Percentiles rank a stretch among this genome's conserved stretches.
Conservation (phyloP, 2,329 filamentous ascomycete genomes). For the Xenosphaeropsis pyriputrescens region DNA sequence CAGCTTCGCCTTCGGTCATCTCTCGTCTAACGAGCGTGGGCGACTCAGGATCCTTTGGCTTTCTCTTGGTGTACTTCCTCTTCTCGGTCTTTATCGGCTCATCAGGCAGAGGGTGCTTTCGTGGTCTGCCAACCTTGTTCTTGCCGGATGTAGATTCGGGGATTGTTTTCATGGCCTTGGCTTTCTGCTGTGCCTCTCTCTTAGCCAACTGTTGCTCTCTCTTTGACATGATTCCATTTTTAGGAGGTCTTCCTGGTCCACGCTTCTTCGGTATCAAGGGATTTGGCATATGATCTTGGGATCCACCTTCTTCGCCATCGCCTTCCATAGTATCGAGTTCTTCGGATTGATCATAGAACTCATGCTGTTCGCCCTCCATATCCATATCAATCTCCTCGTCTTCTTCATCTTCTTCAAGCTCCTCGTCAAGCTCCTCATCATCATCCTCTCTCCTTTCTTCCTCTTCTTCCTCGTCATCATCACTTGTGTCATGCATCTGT, state of each 20-base stretch:
- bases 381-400: slow-evolving; percentile 10
- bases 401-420: slow-evolving; percentile 5
- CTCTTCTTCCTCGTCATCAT: slow-evolving; percentile 11
- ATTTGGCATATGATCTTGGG: slow-evolving; percentile 19
- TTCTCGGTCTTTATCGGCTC: slow-evolving; percentile 42
- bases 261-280: slow-evolving; percentile 19
- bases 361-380: slow-evolving; percentile 7
- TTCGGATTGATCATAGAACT: slow-evolving; percentile 14
- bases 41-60: slow-evolving; percentile 29
- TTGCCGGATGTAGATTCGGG: slow-evolving; percentile 27
- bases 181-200: slow-evolving; percentile 44
- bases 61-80: slow-evolving; percentile 51
- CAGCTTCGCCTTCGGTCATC: slow-evolving; percentile 31
- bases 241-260: slow-evolving; percentile 67
- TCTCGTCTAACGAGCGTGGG: slow-evolving; percentile 35
- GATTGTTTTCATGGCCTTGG: slow-evolving; percentile 36
- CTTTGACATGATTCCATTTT: slow-evolving; percentile 75
- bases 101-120: slow-evolving; percentile 47
- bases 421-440: slow-evolving; percentile 12
- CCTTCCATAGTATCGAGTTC: slow-evolving; percentile 17
- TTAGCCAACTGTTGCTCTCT: slow-evolving; percentile 51
- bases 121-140: slow-evolving; percentile 48
- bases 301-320: slow-evolving; percentile 11
- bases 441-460: slow-evolving; percentile 15
- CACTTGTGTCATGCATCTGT: slow-evolving; percentile 20